Base-by-base conservation (phyloP, 495 filamentous ascomycete genomes). In the Penicillium egyptiacum region DNA sequence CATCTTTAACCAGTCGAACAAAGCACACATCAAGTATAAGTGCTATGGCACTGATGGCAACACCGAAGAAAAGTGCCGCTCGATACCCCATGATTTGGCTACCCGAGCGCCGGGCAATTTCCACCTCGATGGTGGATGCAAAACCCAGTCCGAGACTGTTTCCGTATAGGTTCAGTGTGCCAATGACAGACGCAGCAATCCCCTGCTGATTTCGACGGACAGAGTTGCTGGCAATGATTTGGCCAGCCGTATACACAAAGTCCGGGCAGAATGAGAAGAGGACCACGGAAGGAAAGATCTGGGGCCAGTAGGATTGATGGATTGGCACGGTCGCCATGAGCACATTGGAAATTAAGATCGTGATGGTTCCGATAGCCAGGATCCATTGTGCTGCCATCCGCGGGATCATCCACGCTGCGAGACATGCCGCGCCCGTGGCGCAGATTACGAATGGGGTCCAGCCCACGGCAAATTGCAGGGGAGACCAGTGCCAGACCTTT, bases 211-310 rank as follows among this genome's bases (percentile, higher is more conserved):
- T 63, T n/a, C 73, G 61, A 16, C 66, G 68, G 11, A 83, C 80
- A 0, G 69, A 70, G 51, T 82, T 82, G 47, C 78, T 81, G 6
- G 79, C 80, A 55, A 83, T 81, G 44, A 83, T 81, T 52, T 82
- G 79, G 0, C 75, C 77, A 10, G 77, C 79, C 0, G 76, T 79
- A 49, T 75, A 81, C 28, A 79, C 72, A 4, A 83, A 71, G 58
- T 83, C 81, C 0, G 78, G 78, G 59, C 74, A 79, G 40, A 81
- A 72, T 0, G 72, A 63, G 47, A 73, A 67, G 4, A 83, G 58
- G 4, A 81, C 50, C 6, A 71, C 71, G 6, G 77, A 78, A 1
- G 78, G 79, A 57, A 83, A 83, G 0, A 78, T 62, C 44, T 78
- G 76, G 0, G 75, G 68, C 79, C 79, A 83, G 66, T 81, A 83